Percentiles rank a stretch among this genome's conserved stretches.
phyloP scores from a whole-genome alignment of 768 basidiomycete genomes.

The Coprinellus aureogranulatus region DNA sequence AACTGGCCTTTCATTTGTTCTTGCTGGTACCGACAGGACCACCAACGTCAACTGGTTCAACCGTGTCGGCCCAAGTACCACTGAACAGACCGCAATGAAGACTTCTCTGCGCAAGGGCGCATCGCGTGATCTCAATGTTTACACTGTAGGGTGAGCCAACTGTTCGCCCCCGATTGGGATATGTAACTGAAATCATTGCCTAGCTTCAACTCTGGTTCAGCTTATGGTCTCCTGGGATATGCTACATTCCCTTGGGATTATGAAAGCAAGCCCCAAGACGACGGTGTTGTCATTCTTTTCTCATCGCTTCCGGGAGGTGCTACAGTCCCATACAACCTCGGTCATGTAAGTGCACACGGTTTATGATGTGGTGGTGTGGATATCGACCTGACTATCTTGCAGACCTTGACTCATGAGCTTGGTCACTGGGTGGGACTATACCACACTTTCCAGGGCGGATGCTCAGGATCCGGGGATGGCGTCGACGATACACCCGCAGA shows the following conservation, averaged over 20 bases:
- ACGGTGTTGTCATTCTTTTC: slow-evolving; percentile 46
- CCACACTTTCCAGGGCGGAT: slow-evolving; percentile 59
- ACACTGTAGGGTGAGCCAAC: slow-evolving; percentile 44
- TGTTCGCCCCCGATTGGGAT: background rate
- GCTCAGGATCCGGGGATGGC: slow-evolving; percentile 36
- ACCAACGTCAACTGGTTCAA: slow-evolving; percentile 49
- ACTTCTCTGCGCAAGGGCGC: slow-evolving; percentile 39
- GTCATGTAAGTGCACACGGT: slow-evolving; percentile 24
- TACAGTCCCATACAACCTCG: slow-evolving; percentile 40
- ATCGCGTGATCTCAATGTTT: slow-evolving; percentile 44
- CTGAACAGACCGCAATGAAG: slow-evolving; percentile 50
- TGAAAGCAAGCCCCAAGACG: slow-evolving; percentile 38
- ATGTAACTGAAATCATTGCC: slow-evolving; percentile 13
- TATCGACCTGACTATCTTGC: slow-evolving; percentile 11
- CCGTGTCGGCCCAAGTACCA: slow-evolving; percentile 32
- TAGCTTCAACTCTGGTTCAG: slow-evolving; percentile 37
- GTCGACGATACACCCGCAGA: slow-evolving; percentile 50
- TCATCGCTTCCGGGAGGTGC: slow-evolving; percentile 45
- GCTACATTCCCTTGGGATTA: slow-evolving; percentile 51
- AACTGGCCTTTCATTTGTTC: slow-evolving; percentile 37
- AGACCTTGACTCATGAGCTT: slow-evolving; percentile 54
- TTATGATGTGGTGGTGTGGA: background rate
- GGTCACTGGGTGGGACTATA: slow-evolving; percentile 63
- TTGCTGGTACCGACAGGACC: slow-evolving; percentile 41
- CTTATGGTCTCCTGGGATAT: slow-evolving; percentile 49